Base-by-base conservation (phyloP, 1,284 basidiomycete genomes). In the Boletus calvinii region DNA sequence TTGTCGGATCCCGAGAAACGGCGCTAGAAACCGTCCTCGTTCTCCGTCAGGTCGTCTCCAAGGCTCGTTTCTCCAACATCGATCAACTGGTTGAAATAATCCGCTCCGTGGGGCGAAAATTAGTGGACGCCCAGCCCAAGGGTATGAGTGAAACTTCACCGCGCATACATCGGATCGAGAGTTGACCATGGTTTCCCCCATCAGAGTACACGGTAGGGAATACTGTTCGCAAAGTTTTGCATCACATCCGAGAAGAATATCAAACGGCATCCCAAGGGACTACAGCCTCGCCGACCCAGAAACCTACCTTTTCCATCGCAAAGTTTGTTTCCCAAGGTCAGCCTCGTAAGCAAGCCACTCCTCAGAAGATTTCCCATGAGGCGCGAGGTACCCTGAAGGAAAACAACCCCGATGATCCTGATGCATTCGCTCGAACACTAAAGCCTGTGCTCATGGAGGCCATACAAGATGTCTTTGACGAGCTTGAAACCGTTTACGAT, bases 401-500 rank as follows among this genome's bases (percentile, higher is more conserved):
- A 66, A 78, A 85, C 59, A 82, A 88, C 67, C 74, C 79, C 0
- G 79, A 87, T 50, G 87, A 90, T 67, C 85, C 83, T 0, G 85
- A 89, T 63, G 83, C 84, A 13, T 89, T 90, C 63, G 83, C 87
- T 9, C 74, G 77, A 43, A 80, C 78, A 11, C 63, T 90, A 40
- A 90, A 87, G 67, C 87, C 88, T 4, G 85, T 90, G 1, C 75
- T 95, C 45, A 92, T 94, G 78, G 90, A 93, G 70, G 93, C 91
- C 2, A 92, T 96, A 53, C 88, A 94, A 63, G 92, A 98, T 67
- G 89, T 98, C 13, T 79, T 98, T 43, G 94, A 97, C 62, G 97
- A 99, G 70, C 76, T 99, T 44, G 96, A 98, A 69, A 94, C 92
- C 4, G 95, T 96, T 1, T 94, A 97, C 64, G 92, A 96, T 60